Percentiles rank a stretch among this genome's conserved stretches.
phyloP scores from a whole-genome alignment of 306 rosid species.

The Delonix regia region DNA sequence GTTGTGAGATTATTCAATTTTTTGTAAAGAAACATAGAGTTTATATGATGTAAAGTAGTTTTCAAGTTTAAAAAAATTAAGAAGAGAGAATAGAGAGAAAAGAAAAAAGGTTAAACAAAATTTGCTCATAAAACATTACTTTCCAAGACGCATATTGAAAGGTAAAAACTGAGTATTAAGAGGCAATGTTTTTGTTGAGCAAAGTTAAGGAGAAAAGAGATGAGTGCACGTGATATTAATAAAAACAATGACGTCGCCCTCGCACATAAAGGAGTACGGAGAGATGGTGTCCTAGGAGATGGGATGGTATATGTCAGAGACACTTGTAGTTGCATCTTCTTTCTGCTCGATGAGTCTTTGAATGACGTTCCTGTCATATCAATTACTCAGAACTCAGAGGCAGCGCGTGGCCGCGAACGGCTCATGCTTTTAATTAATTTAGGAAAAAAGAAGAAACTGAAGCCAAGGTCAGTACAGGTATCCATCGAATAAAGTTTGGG shows the following conservation, averaged over 20 bases:
- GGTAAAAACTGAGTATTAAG: no score
- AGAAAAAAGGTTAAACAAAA: no score
- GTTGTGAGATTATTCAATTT: no score
- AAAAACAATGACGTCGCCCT: neutral
- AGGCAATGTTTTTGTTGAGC: no score
- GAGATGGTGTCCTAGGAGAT: neutral
- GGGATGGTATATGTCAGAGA: neutral
- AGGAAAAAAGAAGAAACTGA: neutral
- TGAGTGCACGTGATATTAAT: no score
- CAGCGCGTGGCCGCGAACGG: neutral
- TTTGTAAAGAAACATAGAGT: no score
- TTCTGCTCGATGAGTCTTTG: neutral
- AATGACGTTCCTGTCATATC: conserved; percentile 36
- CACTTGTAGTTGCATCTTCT: neutral
- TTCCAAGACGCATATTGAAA: no score
- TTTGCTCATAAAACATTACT: no score
- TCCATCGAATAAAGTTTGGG: conserved; percentile 18
- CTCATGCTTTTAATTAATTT: conserved; percentile 25
- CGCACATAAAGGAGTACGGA: neutral
- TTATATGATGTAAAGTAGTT: no score
- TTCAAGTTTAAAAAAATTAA: no score
- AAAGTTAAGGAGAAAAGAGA: no score
- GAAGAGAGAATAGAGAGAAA: no score
- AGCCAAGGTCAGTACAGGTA: conserved; percentile 5
- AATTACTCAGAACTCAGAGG: neutral